Conservation (phyloP, 129 eudicot species). For the Flaveria robusta region DNA sequence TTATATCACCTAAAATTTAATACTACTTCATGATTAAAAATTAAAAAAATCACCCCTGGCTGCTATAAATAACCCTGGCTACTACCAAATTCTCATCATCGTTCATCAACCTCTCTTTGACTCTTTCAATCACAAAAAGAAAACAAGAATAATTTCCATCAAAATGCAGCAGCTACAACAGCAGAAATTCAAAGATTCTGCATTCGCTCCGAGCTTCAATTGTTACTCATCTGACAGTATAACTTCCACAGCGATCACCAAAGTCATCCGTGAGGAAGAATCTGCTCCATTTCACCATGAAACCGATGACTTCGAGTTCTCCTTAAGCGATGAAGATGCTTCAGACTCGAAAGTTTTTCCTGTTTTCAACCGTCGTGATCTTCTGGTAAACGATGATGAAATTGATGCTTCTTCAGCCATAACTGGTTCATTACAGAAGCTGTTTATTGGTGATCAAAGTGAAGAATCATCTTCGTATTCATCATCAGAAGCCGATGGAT, state of each 20-base stretch:
- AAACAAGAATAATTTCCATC: neutral
- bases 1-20: slow-evolving; percentile 11
- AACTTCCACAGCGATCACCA: slow-evolving; percentile 41
- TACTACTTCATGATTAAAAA: neutral
- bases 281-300: neutral
- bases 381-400: neutral
- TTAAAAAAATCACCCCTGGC: too few species aligned
- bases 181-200: slow-evolving; percentile 9
- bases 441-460: slow-evolving; percentile 35
- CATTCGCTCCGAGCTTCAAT: slow-evolving; percentile 54
- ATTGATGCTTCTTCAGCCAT: slow-evolving; percentile 14
- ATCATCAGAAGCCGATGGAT: slow-evolving; percentile 60
- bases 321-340: slow-evolving; percentile 13
- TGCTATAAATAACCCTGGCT: slow-evolving; percentile 5
- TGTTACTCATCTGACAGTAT: slow-evolving; percentile 40
- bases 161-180: neutral
- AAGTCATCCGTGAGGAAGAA: slow-evolving; percentile 35
- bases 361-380: slow-evolving; percentile 50
- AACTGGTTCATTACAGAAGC: slow-evolving; percentile 30
- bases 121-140: neutral
- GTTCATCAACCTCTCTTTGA: neutral
- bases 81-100: neutral
- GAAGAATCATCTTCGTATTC: slow-evolving; percentile 55
- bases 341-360: slow-evolving; percentile 24
- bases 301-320: too few species aligned